Evolutionary conservation across 345 rosid species (phyloP).

Genomic region (Cardamine chenopodiifolia): DNA sequence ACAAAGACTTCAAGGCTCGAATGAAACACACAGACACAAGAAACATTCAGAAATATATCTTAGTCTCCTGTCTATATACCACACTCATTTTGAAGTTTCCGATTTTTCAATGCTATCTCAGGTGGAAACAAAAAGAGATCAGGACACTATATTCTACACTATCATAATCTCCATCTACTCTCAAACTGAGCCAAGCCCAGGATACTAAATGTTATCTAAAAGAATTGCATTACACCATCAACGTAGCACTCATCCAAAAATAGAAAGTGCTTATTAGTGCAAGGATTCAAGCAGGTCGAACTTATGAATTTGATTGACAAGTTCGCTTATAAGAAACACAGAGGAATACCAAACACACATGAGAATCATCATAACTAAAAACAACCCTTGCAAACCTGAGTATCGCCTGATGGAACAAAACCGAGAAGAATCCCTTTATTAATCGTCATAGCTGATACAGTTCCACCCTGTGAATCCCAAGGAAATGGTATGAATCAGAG

Average conservation of each 20-base stretch:
- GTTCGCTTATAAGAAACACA: background rate
- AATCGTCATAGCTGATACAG: constrained; percentile 89
- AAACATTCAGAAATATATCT: constrained; percentile 1
- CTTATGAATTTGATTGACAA: constrained; percentile 2
- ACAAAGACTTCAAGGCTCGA: constrained; percentile 17
- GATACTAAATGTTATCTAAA: background rate
- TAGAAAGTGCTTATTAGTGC: background rate
- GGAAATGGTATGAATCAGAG: constrained; percentile 6
- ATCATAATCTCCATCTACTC: constrained; percentile 15
- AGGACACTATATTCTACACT: background rate
- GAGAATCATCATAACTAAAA: constrained; percentile 20
- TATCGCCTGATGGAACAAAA: constrained; percentile 68
- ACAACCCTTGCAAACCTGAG: constrained; percentile 49
- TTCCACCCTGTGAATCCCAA: constrained; percentile 69
- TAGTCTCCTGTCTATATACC: background rate
- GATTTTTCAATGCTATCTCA: background rate
- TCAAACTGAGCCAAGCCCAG: background rate
- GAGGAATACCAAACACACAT: background rate
- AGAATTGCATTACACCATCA: background rate
- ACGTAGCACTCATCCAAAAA: background rate
- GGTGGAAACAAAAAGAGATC: background rate
- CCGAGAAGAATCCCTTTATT: constrained; percentile 85
- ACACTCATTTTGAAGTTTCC: background rate
- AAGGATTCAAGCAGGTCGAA: background rate
- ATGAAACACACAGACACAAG: constrained; percentile 8